A percentile compares a stretch with the other conserved stretches of the same genome.
These are phyloP conservation scores for Chlamydomonas sp. DNA, from an alignment of 139 green algal species.

Conservation along the genomic window DNA sequence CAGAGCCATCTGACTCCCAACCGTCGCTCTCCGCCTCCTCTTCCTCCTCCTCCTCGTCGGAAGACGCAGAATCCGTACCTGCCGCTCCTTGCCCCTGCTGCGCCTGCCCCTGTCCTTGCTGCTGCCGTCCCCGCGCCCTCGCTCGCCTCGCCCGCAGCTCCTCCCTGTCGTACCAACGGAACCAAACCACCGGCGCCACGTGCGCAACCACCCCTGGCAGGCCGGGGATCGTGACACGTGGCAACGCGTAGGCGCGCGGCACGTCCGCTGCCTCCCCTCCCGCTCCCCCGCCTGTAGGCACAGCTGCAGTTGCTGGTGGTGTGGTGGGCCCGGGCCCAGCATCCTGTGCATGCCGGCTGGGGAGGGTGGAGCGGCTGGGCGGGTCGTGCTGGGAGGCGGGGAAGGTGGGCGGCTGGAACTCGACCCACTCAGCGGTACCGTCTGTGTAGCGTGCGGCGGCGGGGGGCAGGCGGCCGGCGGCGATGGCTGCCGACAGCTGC, in stretches of 20 bases:
- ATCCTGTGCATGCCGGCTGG: not conserved
- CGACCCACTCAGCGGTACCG: conserved; percentile 25
- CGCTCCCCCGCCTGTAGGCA: too few species aligned
- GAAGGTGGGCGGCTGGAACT: conserved; percentile 20
- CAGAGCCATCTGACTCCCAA: too few species aligned
- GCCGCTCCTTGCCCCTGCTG: not conserved
- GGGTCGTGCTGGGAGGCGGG: too few species aligned
- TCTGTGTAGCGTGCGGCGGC: conserved; percentile 16
- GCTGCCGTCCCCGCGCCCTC: not conserved
- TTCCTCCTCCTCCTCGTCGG: too few species aligned
- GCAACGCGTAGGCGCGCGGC: too few species aligned
- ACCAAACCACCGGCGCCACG: conserved; percentile 32
- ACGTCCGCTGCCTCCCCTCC: too few species aligned
- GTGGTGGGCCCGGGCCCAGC: too few species aligned
- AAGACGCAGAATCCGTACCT: too few species aligned
- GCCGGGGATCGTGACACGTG: not conserved
- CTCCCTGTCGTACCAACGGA: not conserved
- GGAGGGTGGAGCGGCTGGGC: not conserved
- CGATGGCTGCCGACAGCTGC: not conserved
- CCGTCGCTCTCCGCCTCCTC: too few species aligned
- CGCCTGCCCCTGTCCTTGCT: not conserved
- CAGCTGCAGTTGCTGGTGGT: too few species aligned
- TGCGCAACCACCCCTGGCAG: not conserved
- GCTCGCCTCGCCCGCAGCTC: not conserved
- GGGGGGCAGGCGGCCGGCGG: conserved; percentile 9